Evolutionary conservation across 768 basidiomycete genomes (phyloP).

Genomic region (Kwoniella mangroviensis): DNA sequence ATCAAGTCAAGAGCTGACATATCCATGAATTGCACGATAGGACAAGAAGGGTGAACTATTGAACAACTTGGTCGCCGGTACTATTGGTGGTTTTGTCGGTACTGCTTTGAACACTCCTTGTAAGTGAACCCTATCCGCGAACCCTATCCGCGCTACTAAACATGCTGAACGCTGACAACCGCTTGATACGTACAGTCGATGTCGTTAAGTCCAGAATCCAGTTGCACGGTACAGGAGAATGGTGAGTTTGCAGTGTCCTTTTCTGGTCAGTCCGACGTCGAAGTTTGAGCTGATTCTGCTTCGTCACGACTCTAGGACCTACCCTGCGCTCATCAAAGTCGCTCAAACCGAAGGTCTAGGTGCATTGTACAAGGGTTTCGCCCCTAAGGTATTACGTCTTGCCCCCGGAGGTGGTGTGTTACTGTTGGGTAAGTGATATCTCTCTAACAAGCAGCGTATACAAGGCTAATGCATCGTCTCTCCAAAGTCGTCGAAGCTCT

Average conservation of each 20-base stretch:
- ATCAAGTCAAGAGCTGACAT: slow-evolving; percentile 1
- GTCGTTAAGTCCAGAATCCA: slow-evolving; percentile 98
- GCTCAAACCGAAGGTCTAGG: slow-evolving; percentile 58
- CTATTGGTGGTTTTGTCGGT: slow-evolving; percentile 77
- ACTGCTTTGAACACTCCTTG: slow-evolving; percentile 88
- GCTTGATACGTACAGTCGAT: slow-evolving; percentile 61
- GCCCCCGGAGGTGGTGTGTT: slow-evolving; percentile 95
- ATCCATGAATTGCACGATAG: slow-evolving; percentile 55
- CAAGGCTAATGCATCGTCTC: neutral
- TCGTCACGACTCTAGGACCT: slow-evolving; percentile 77
- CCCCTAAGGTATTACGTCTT: slow-evolving; percentile 87
- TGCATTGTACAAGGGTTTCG: slow-evolving; percentile 68
- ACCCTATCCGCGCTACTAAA: neutral
- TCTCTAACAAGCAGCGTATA: no score
- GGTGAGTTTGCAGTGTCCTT: slow-evolving; percentile 19
- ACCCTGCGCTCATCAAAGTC: slow-evolving; percentile 67
- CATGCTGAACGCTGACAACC: neutral
- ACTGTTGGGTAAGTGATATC: slow-evolving; percentile 65
- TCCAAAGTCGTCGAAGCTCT: slow-evolving; percentile 54
- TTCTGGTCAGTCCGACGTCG: slow-evolving; percentile 59
- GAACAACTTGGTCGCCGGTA: slow-evolving; percentile 92
- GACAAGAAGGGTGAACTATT: slow-evolving; percentile 70
- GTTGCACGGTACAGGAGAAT: slow-evolving; percentile 56
- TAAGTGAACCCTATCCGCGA: slow-evolving; percentile 49
- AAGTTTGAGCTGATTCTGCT: slow-evolving; percentile 72